Conservation (phyloP, 1,284 basidiomycete species). For the Phaffia rhodozyma region DNA sequence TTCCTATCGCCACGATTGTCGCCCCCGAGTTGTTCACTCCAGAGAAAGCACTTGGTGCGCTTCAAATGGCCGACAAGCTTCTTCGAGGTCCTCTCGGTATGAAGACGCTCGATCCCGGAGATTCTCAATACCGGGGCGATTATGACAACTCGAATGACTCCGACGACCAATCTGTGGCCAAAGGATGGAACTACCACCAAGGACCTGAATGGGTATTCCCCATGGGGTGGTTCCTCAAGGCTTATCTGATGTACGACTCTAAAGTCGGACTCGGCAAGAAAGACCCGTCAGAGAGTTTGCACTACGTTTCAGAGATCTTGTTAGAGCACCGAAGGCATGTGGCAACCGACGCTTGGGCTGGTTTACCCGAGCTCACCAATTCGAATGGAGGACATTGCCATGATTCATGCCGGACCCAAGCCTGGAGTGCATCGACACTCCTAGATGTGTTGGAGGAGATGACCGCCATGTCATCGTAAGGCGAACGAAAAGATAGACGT, state of each 20-base stretch:
- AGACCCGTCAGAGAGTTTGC: constrained; percentile 57
- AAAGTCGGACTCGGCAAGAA: constrained; percentile 44
- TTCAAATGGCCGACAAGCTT: constrained; percentile 61
- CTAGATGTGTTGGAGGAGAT: constrained; percentile 39
- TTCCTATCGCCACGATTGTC: constrained; percentile 87
- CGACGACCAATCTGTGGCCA: constrained; percentile 64
- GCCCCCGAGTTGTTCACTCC: constrained; percentile 89
- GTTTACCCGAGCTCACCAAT: constrained; percentile 78
- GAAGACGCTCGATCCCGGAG: constrained; percentile 78
- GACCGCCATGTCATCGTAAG: constrained; percentile 32
- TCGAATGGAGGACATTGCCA: constrained; percentile 62
- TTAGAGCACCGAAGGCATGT: constrained; percentile 61
- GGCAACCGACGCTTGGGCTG: constrained; percentile 64
- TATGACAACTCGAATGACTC: constrained; percentile 90
- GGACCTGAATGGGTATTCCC: constrained; percentile 91
- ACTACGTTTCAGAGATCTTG: constrained; percentile 62
- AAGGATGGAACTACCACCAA: constrained; percentile 62
- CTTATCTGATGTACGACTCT: constrained; percentile 74
- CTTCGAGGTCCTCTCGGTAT: constrained; percentile 77
- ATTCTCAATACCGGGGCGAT: constrained; percentile 71
- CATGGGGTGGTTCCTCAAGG: constrained; percentile 85
- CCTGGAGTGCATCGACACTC: constrained; percentile 19
- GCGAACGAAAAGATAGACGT: background rate
- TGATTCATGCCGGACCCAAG: constrained; percentile 78
- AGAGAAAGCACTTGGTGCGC: constrained; percentile 60